Conservation (phyloP, 176 grass and related monocot species). For the Alopecurus myosuroides region DNA sequence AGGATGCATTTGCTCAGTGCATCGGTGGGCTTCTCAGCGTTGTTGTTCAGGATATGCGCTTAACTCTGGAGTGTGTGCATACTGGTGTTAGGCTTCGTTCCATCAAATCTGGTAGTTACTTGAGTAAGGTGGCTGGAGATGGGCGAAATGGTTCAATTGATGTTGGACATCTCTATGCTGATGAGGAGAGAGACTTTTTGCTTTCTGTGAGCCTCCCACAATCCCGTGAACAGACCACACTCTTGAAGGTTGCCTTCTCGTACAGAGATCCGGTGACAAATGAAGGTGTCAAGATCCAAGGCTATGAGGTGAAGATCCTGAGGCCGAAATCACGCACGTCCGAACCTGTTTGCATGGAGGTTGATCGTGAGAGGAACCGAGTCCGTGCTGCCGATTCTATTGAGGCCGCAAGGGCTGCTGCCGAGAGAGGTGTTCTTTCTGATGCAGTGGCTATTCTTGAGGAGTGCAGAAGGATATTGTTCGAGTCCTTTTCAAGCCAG, state of each 20-base stretch:
- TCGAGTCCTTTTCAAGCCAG: slow-evolving; percentile 45
- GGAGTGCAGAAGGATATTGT: slow-evolving; percentile 49
- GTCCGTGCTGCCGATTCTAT: slow-evolving; percentile 70
- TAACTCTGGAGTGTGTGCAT: slow-evolving; percentile 65
- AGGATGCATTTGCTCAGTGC: slow-evolving; percentile 99
- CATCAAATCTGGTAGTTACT: slow-evolving; percentile 92
- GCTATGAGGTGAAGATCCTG: slow-evolving; percentile 46
- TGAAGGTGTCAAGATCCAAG: slow-evolving; percentile 49
- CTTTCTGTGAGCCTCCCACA: slow-evolving; percentile 54
- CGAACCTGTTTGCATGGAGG: slow-evolving; percentile 64
- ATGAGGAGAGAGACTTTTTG: slow-evolving; percentile 93
- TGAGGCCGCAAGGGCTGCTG: slow-evolving; percentile 58
- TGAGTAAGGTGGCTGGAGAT: slow-evolving; percentile 64
- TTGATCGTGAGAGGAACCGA: slow-evolving; percentile 90
- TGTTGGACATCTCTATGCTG: slow-evolving; percentile 86
- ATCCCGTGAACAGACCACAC: slow-evolving; percentile 42
- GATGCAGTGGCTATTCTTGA: slow-evolving; percentile 78
- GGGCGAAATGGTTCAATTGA: slow-evolving; percentile 60
- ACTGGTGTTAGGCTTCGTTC: slow-evolving; percentile 48
- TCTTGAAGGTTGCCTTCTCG: slow-evolving; percentile 55
- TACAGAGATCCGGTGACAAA: slow-evolving; percentile 72
- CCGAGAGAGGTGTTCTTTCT: slow-evolving; percentile 67
- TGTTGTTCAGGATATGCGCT: slow-evolving; percentile 71
- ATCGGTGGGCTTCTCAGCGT: slow-evolving; percentile 95
- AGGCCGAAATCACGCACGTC: slow-evolving; percentile 34